Base-by-base conservation (phyloP, 768 basidiomycete genomes). In the Gloeopeniophorella convolvens region DNA sequence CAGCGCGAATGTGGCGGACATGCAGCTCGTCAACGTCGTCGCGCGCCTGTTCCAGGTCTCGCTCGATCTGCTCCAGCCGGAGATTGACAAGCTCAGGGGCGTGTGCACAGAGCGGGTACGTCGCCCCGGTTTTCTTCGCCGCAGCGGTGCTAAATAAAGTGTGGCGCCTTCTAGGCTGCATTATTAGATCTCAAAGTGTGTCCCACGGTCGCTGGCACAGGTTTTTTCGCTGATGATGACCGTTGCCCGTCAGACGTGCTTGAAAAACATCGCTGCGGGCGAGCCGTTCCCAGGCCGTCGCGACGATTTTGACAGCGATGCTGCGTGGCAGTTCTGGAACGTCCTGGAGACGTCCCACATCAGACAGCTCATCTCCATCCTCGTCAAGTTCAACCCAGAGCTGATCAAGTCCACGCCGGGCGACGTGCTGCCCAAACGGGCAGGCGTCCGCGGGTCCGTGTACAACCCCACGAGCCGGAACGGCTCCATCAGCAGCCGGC, bases 241-340 rank as follows among this genome's bases (percentile, higher is more conserved):
- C 7, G 3, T 39, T 59, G 28, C 28, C 41, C 34, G 47, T 39
- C 23, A 93, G 88, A 88, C 86, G 30, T 93, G 88, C 63, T 71
- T 97, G 46, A 95, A 95, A 71, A 89, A 91, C 56, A 86, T 97
- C 62, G 89, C 85, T 46, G 83, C 86, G 12, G 86, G 89, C 21
- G 74, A 77, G 11, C 70, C 85, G 1, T 94, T 94, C 62, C 92
- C 93, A 1, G 90, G 88, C 16, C 78, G 84, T 43, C 75, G 86
- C 56, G 84, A 89, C 55, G 93, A 98, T 64, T 98, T 97, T 62
- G 78, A 82, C 28, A 83, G 66, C 46, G 87, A 91, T 5, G 78
- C 80, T 2, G 89, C 88, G 0, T 98, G 87, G 81, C 76, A 81
- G 27, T 75, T 86, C 28, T 97, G 92, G 89, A 77, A 80, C 42